Base-by-base conservation (phyloP, 208 protist species). In the Trypanosoma theileri region DNA sequence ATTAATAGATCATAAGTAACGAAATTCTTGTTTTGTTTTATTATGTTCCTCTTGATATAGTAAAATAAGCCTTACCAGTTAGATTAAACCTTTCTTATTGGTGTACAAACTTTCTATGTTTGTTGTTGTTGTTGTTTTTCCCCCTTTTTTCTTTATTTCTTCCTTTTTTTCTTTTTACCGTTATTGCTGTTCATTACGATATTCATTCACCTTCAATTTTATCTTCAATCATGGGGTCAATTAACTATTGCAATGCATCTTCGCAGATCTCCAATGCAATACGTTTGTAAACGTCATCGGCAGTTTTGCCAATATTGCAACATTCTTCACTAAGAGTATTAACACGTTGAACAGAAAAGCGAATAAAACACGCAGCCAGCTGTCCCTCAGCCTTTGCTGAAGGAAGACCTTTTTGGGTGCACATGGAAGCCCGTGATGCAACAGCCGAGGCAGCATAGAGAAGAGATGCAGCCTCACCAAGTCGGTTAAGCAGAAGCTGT, bases 221-320 rank as follows among this genome's bases (percentile, higher is more conserved):
- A 24, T 60, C 12, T 45, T 16, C 28, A 26, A 51, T 31, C 31
- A 59, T 42, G 6, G 28, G 28, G 10, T 24, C 63, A 28, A 68
- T 44, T 26, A 68, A 69, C 66, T 77, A 82, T 56, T 79, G 65
- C 31, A 92, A 59, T 16, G 77, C 84, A 60, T 86, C 73, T 28
- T 96, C 88, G 58, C 86, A 93, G 51, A 93, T 46, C 45, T 91
- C 86, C 9, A 92, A 58, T 1, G 91, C 83, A 44, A 96, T 91
- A 41, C 91, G 85, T 76, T 85, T 93, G 72, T 85, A 93, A 40
- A 81, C 75, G 67, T 92, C 88, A 64, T 96, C 91, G 10, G 91
- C 84, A 10, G 87, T 96, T 69, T 86, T 72, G 42, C 91, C 91
- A 28, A 80, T 79, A 64, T 93, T 96, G 63, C 79, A 79, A 72